A percentile compares a stretch with the other conserved stretches of the same genome.
These are phyloP conservation scores for Cyberlindnera veronae DNA, from an alignment of 805 yeast genomes.

Conservation along the genomic window DNA sequence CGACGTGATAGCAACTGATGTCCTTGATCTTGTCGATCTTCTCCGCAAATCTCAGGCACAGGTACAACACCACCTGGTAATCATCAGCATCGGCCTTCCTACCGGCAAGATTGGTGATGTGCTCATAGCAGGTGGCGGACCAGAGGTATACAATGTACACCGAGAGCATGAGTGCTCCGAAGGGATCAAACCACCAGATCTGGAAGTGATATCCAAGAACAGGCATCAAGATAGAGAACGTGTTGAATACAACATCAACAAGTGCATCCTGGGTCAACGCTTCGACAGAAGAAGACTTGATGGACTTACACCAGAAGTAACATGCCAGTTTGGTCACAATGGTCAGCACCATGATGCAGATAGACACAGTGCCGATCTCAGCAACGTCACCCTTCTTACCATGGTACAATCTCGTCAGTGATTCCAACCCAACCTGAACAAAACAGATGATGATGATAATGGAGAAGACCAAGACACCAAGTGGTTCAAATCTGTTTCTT, in stretches of 20 bases:
- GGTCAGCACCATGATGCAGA: conserved; percentile 59
- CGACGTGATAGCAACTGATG: conserved; percentile 72
- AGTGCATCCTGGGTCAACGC: conserved; percentile 81
- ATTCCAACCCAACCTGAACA: conserved; percentile 65
- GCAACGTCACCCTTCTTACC: conserved; percentile 38
- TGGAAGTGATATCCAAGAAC: conserved; percentile 48
- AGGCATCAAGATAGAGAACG: conserved; percentile 70
- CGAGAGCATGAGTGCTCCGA: conserved; percentile 66
- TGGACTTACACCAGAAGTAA: conserved; percentile 58
- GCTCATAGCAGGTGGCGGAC: conserved; percentile 64
- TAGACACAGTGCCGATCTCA: conserved; percentile 46
- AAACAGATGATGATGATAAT: conserved; percentile 69
- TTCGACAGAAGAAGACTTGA: conserved; percentile 63
- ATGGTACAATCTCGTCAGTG: conserved; percentile 46
- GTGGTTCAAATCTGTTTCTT: conserved; percentile 67
- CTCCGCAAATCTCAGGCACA: conserved; percentile 67
- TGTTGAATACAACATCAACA: conserved; percentile 73
- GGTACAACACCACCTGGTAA: conserved; percentile 61
- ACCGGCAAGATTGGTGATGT: conserved; percentile 72
- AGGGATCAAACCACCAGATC: conserved; percentile 71
- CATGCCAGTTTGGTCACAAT: conserved; percentile 57
- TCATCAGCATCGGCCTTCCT: conserved; percentile 62
- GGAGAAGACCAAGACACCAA: conserved; percentile 73
- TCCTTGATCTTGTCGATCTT: conserved; percentile 61
- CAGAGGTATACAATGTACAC: conserved; percentile 61